Percentiles rank a stretch among this genome's conserved stretches.
Evolutionary conservation across 768 basidiomycete species (phyloP).

Genomic region (Hebeloma cylindrosporum): DNA sequence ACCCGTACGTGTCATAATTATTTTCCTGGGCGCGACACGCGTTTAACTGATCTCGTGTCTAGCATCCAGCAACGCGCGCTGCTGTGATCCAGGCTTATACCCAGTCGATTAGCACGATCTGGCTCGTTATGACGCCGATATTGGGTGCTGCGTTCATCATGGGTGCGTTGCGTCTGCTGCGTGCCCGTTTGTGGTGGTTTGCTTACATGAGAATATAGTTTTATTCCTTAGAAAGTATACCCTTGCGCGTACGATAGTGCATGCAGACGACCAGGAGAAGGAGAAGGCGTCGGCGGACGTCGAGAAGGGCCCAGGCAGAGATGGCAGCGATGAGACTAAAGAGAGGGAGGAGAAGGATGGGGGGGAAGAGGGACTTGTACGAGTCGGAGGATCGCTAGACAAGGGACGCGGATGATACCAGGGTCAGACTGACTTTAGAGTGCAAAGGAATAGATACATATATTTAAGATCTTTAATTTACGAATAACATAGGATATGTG

Average conservation of each 20-base stretch:
- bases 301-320: conserved; percentile 27
- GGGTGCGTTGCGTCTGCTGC: conserved; percentile 33
- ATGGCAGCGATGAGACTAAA: conserved; percentile 19
- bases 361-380: conserved; percentile 18
- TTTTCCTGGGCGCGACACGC: not conserved
- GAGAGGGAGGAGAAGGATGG: conserved; percentile 19
- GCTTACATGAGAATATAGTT: conserved; percentile 31
- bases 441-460: too few relatives aligned
- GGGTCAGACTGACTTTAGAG: too few relatives aligned
- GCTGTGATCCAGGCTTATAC: conserved; percentile 63
- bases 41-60: conserved; percentile 8
- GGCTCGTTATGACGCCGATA: conserved; percentile 64
- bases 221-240: conserved; percentile 62
- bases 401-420: too few relatives aligned
- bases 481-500: not conserved
- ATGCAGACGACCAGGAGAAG: conserved; percentile 35
- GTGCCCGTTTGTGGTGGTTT: conserved; percentile 6
- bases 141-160: conserved; percentile 52
- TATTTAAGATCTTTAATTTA: too few relatives aligned
- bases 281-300: conserved; percentile 21
- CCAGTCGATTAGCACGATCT: conserved; percentile 59
- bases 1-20: conserved; percentile 33
- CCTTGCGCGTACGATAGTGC: conserved; percentile 50
- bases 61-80: conserved; percentile 51
- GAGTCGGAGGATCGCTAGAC: too few relatives aligned